phyloP scores from a whole-genome alignment of 1,139 yeast genomes.

The Cylindricascospora bacillispora region DNA sequence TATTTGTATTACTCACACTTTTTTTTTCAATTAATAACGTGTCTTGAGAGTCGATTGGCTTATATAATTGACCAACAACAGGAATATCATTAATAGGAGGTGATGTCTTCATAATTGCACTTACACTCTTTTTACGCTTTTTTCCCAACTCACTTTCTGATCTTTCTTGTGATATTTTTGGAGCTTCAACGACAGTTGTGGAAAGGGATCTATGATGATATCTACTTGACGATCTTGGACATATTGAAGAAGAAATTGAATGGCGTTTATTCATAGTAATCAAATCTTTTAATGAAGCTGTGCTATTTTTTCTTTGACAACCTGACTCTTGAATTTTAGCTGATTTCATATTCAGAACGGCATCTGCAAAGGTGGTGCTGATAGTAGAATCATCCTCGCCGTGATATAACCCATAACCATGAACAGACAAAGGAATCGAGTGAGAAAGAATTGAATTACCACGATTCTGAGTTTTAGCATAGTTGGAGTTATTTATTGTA shows the following conservation, averaged over 20 bases:
- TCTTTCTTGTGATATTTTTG: background rate
- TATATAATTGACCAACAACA: background rate
- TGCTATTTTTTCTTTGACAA: background rate
- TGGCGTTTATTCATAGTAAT: background rate
- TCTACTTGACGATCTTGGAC: background rate
- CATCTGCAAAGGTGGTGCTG: conserved; percentile 16
- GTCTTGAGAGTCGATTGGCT: conserved; percentile 5
- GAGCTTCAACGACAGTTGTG: background rate
- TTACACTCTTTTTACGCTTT: background rate
- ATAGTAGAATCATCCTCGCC: conserved; percentile 19
- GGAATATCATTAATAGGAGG: conserved; percentile 1
- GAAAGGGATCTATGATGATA: background rate
- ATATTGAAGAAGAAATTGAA: background rate
- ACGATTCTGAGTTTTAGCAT: conserved; percentile 12
- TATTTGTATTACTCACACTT: conserved; percentile 7
- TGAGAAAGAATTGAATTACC: conserved; percentile 12
- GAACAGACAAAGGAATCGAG: conserved; percentile 18
- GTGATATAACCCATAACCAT: conserved; percentile 16
- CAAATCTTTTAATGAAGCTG: background rate
- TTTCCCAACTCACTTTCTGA: no score
- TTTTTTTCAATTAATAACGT: conserved; percentile 15
- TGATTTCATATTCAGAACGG: conserved; percentile 11
- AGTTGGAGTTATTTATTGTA: conserved; percentile 7
- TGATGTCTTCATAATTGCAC: background rate
- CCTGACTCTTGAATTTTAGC: conserved; percentile 1